phyloP scores from a whole-genome alignment of 1,284 basidiomycete species.

The Boletus hoseneyae region DNA sequence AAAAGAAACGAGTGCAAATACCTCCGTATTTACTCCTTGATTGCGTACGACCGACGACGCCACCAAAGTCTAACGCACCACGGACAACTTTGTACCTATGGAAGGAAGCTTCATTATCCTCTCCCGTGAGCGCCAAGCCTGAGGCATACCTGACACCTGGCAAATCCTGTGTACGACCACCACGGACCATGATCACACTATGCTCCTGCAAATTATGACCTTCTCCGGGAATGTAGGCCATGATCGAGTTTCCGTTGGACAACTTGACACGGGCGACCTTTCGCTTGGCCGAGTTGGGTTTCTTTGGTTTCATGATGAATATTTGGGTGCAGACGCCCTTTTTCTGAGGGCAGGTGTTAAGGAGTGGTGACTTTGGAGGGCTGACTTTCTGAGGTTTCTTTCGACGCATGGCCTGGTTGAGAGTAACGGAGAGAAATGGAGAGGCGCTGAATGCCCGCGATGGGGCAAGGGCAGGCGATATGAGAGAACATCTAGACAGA shows the following conservation, averaged over 20 bases:
- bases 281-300: conserved; percentile 98
- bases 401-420: conserved; percentile 80
- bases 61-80: conserved; percentile 89
- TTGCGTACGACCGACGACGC: conserved; percentile 81
- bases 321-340: conserved; percentile 89
- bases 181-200: conserved; percentile 90
- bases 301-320: conserved; percentile 89
- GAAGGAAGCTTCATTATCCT: conserved; percentile 6
- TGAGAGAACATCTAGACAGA: conserved; percentile 20
- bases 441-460: conserved; percentile 66
- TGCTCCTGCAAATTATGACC: conserved; percentile 99
- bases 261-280: conserved; percentile 96
- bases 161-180: conserved; percentile 95
- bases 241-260: conserved; percentile 83
- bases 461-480: conserved; percentile 20
- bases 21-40: conserved; percentile 94
- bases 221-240: conserved; percentile 96
- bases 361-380: conserved; percentile 71
- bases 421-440: conserved; percentile 56
- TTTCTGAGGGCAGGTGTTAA: conserved; percentile 76
- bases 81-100: conserved; percentile 92
- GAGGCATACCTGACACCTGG: conserved; percentile 86
- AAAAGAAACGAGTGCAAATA: conserved; percentile 40
- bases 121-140: neutral
- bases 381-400: conserved; percentile 47